Conservation (phyloP, 1,139 yeast genomes). For the Pichia sp. region DNA sequence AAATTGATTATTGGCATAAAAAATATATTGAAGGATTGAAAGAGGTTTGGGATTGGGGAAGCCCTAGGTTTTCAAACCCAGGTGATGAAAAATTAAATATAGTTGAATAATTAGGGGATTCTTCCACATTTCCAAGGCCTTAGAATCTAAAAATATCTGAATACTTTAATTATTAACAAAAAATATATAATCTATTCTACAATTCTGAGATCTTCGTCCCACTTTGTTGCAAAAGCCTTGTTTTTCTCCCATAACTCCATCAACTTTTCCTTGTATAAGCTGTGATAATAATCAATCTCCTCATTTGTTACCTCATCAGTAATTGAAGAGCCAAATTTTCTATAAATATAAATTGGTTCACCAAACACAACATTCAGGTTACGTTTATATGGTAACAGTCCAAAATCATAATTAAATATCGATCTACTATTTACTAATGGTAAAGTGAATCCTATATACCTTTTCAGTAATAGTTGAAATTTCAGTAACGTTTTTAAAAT, state of each 20-base stretch:
- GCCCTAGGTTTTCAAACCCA: slow-evolving; percentile 37
- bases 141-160: background rate
- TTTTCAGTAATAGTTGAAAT: slow-evolving; percentile 68
- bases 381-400: slow-evolving; percentile 77
- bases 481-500: slow-evolving; percentile 17
- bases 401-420: slow-evolving; percentile 84
- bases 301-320: slow-evolving; percentile 40
- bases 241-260: slow-evolving; percentile 61
- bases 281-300: slow-evolving; percentile 64
- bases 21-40: slow-evolving; percentile 63
- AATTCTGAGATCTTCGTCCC: slow-evolving; percentile 25
- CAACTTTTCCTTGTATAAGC: slow-evolving; percentile 60
- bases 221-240: slow-evolving; percentile 39
- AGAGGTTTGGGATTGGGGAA: slow-evolving; percentile 64
- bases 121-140: background rate
- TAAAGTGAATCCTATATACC: slow-evolving; percentile 71
- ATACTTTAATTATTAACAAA: background rate
- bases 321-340: slow-evolving; percentile 17
- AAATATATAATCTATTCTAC: slow-evolving; percentile 20
- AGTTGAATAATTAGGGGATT: slow-evolving; percentile 19
- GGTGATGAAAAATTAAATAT: slow-evolving; percentile 23
- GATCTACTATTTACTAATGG: slow-evolving; percentile 94
- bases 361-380: slow-evolving; percentile 80
- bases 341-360: slow-evolving; percentile 46
- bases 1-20: slow-evolving; percentile 65